phyloP scores from a whole-genome alignment of 2,329 filamentous ascomycete species.

The Colletotrichum australisinense region DNA sequence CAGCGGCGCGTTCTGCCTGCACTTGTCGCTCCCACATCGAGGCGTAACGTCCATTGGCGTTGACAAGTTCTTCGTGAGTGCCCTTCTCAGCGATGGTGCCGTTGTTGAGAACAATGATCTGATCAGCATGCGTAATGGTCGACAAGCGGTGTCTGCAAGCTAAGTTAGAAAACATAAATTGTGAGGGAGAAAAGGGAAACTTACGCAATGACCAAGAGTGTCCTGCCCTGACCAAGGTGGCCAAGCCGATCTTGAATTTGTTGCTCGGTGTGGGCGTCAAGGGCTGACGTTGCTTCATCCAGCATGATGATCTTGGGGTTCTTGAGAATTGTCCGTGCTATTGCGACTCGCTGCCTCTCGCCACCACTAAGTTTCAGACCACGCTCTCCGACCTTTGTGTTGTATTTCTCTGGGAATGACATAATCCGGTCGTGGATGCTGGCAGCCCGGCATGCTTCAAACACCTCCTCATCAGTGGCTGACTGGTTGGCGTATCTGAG shows the following conservation, averaged over 20 bases:
- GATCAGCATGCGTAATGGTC: conserved; percentile 86
- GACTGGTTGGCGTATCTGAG: conserved; percentile 87
- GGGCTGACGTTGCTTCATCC: conserved; percentile 91
- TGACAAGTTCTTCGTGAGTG: conserved; percentile 81
- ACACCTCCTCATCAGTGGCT: conserved; percentile 85
- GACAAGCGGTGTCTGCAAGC: conserved; percentile 78
- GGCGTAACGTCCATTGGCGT: conserved; percentile 77
- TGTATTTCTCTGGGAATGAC: conserved; percentile 87
- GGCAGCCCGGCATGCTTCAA: conserved; percentile 83
- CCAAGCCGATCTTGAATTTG: conserved; percentile 90
- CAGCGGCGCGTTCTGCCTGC: conserved; percentile 77
- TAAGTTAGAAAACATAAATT: conserved; percentile 38
- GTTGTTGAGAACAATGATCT: conserved; percentile 82
- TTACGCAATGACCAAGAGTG: conserved; percentile 94
- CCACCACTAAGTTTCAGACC: conserved; percentile 89
- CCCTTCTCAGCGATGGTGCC: conserved; percentile 84
- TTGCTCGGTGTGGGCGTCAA: conserved; percentile 93
- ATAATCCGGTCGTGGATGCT: conserved; percentile 95
- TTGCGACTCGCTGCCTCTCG: conserved; percentile 93
- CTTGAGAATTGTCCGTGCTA: conserved; percentile 93
- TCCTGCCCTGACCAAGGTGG: conserved; percentile 85
- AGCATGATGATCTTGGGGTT: conserved; percentile 92
- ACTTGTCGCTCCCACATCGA: conserved; percentile 94
- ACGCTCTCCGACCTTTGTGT: conserved; percentile 91
- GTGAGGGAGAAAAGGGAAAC: conserved; percentile 45